These are phyloP conservation scores for Neurospora sp. DNA, from an alignment of 2,329 filamentous ascomycete species.

Conservation along the genomic window DNA sequence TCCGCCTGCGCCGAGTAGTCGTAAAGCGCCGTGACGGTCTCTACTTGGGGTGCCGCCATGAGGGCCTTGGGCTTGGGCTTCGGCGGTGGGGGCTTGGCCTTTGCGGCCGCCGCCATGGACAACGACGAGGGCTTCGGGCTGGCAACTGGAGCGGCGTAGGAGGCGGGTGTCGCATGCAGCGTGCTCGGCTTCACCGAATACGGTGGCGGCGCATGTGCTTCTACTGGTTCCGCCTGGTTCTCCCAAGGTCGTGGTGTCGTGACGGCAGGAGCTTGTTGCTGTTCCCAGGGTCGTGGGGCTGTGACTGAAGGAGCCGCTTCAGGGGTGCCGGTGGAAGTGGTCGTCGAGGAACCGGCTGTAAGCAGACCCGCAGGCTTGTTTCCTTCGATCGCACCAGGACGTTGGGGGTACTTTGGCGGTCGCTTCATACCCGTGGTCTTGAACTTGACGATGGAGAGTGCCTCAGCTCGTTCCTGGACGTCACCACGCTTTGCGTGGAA, in stretches of 20 bases:
- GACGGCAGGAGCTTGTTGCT: conserved; percentile 20
- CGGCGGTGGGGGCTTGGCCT: conserved; percentile 51
- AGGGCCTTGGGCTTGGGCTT: conserved; percentile 68
- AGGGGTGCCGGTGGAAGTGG: neutral
- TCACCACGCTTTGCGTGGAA: conserved; percentile 84
- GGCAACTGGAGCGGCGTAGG: conserved; percentile 21
- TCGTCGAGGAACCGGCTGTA: conserved; percentile 35
- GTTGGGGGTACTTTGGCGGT: conserved; percentile 46
- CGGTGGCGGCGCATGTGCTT: conserved; percentile 5
- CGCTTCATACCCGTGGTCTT: conserved; percentile 70
- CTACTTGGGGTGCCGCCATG: conserved; percentile 42
- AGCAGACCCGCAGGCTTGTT: conserved; percentile 40
- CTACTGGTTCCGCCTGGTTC: conserved; percentile 12
- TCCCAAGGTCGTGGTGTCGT: conserved; percentile 12
- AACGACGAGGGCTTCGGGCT: conserved; percentile 40
- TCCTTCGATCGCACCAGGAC: conserved; percentile 42
- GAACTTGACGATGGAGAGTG: conserved; percentile 77
- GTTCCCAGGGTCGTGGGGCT: conserved; percentile 1
- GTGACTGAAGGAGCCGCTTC: neutral
- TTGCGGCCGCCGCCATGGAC: conserved; percentile 36
- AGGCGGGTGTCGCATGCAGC: neutral
- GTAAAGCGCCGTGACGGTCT: conserved; percentile 84
- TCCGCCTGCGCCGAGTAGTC: conserved; percentile 95
- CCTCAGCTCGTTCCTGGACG: conserved; percentile 75
- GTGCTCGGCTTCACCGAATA: neutral